Percentiles rank a stretch among this genome's conserved stretches.
These are phyloP conservation scores for Phaffia australis DNA, from an alignment of 768 basidiomycete species.

Conservation along the genomic window DNA sequence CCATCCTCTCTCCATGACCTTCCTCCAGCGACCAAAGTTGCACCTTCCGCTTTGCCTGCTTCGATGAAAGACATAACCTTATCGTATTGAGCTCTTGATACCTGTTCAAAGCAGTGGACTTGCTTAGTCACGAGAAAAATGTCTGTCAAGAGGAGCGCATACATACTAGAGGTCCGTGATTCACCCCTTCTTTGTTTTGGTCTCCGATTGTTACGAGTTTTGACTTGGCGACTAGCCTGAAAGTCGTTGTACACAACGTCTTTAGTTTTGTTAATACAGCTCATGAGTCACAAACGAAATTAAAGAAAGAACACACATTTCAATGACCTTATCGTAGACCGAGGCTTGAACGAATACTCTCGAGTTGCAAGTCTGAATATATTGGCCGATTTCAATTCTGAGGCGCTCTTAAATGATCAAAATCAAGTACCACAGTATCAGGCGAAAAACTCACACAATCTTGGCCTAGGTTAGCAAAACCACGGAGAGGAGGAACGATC, in stretches of 20 bases:
- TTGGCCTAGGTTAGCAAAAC: neutral
- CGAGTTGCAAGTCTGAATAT: conserved; percentile 4
- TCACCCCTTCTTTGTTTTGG: conserved; percentile 51
- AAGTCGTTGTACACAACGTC: too few relatives aligned
- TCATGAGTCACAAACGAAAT: too few relatives aligned
- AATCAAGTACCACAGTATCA: neutral
- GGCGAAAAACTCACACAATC: neutral
- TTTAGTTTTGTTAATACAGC: too few relatives aligned
- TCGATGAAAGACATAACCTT: conserved; percentile 63
- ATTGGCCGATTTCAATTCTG: neutral
- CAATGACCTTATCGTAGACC: conserved; percentile 21
- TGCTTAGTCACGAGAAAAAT: neutral
- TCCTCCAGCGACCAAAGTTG: conserved; percentile 57
- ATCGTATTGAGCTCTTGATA: conserved; percentile 35
- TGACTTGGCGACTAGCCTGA: conserved; percentile 38
- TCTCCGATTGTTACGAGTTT: conserved; percentile 50
- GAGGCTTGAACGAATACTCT: conserved; percentile 1
- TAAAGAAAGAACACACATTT: conserved; percentile 1
- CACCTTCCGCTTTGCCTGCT: conserved; percentile 55
- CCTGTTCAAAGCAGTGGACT: conserved; percentile 9
- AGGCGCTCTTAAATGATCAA: neutral
- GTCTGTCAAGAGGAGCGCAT: neutral
- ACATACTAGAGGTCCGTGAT: conserved; percentile 52
- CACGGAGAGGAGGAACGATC: too few relatives aligned
- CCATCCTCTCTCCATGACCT: conserved; percentile 46